These are phyloP conservation scores for Samsoniella hepiali DNA, from an alignment of 2,329 filamentous ascomycete genomes.

Conservation along the genomic window DNA sequence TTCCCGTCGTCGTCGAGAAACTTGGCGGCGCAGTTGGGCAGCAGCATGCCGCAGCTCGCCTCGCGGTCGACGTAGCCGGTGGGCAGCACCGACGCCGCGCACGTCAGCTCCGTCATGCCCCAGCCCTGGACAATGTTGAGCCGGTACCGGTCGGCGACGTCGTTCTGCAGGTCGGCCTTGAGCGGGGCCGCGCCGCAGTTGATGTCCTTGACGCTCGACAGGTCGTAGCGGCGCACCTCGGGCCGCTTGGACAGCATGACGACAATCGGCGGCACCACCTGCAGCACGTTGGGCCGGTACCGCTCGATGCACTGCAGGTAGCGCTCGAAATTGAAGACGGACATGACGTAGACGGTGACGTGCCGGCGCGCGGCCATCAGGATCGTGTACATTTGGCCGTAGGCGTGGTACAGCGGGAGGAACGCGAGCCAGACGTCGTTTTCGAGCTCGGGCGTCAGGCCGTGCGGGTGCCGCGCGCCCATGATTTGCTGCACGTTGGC, in stretches of 20 bases:
- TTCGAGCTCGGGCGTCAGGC: constrained; percentile 31
- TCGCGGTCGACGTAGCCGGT: constrained; percentile 32
- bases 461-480: constrained; percentile 38
- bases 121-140: constrained; percentile 50
- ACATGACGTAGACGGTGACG: constrained; percentile 54
- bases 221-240: constrained; percentile 48
- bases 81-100: constrained; percentile 41
- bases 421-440: constrained; percentile 54
- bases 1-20: constrained; percentile 52
- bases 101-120: constrained; percentile 58
- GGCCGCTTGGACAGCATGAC: constrained; percentile 59
- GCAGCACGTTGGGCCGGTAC: constrained; percentile 51
- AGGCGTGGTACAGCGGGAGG: constrained; percentile 64
- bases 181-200: constrained; percentile 54
- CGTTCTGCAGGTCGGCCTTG: constrained; percentile 39
- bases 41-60: constrained; percentile 50
- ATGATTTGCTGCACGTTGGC: constrained; percentile 50
- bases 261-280: constrained; percentile 56
- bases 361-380: constrained; percentile 42
- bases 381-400: constrained; percentile 52
- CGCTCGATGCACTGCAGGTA: constrained; percentile 49
- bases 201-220: constrained; percentile 46
- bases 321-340: constrained; percentile 51
- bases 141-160: constrained; percentile 42
- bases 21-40: constrained; percentile 52